Base-by-base conservation (phyloP, 352 stramenopile species). In the Phytophthora capsici region DNA sequence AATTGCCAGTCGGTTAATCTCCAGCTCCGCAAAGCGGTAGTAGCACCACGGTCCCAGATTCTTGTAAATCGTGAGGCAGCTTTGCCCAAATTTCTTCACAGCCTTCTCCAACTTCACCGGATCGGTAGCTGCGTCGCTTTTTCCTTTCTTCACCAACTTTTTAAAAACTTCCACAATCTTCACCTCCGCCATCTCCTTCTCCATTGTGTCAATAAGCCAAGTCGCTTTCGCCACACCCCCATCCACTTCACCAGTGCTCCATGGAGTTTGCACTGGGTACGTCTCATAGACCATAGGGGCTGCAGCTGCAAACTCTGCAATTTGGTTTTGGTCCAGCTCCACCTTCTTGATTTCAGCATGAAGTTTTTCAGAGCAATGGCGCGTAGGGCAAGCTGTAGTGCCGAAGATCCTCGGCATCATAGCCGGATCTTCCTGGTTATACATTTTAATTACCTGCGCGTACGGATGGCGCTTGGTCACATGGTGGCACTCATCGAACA, bases 401-500 rank as follows among this genome's bases (percentile, higher is more conserved):
- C 90, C 90, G 54, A 97, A 97, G 52, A 97, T 86, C 17, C 82
- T 78, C 17, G 88, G 88, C 77, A 86, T 82, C 1, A 26, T 37
- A 2, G 36, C 36, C 5, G 41, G 14, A 12, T 72, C 58, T 16
- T 65, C 49, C n/a, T 76, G 44, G 32, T 89, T 73, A 65, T 94
- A 96, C 63, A 95, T 78, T 45, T 90, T 91, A 37, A 96, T 91
- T 16, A 97, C 71, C 38, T 95, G 88, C 25, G 88, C 88, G 71
- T 97, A 97, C 59, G 89, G 88, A 32, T 97, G 90, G 46, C 89
- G 89, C 71, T 96, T 96, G 22, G 75, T 88, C 37, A 93, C 88
- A 71, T 95, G 84, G 66, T 97, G 90, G 68, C 90, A 97, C 71
- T 97, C 90, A 66, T 97, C 90, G 57, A 97, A 93, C 25, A 97